Evolutionary conservation across 164 flowering plant genomes (phyloP), one percentile per base, ranked within the genome.

Genomic region (Vitis cinerea): DNA sequence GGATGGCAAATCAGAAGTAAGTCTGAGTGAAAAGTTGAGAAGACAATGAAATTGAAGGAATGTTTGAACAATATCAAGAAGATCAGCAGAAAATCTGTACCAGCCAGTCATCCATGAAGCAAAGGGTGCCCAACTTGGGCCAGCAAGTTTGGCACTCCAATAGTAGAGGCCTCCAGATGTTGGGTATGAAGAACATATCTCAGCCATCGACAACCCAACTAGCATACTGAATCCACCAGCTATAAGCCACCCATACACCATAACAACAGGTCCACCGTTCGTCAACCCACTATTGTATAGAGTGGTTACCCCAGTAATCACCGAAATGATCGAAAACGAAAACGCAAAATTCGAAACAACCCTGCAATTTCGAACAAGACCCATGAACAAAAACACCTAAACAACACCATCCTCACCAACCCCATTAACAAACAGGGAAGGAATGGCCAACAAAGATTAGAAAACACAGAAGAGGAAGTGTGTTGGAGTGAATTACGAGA

Each of bases 31-130:
- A 6, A 37, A 37, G 47, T n/a, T 16, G 17, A 27, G 53, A 17
- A 23, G 23, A 23, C 53, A 63, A 54, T 4, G 57, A 64, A 60
- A 47, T 23, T 27, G 13, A 14, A 44, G 48, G 8, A 50, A 15
- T 19, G 27, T 23, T 23, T 23, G 13, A 58, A 67, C n/a, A 17
- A 56, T 5, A 53, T n/a, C 13, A 15, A 49, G 31, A 55, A 55
- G 14, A 50, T 16, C 4, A 59, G 10, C 9, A 6, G 9, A 59
- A 12, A 30, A 37, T 48, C 10, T 50, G 50, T 88, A 94, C 99
- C 99, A 92, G 83, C 99, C 97, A 60, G 99, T 94, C 63, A 91
- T 69, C 98, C 98, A 94, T 0, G 99, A 88, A 31, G 98, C 99
- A 79, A 92, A 92, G 49, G 99, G 97, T n/a, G 99, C 98, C 97